These are phyloP conservation scores for Botrytis hyacinthi DNA, from an alignment of 2,329 filamentous ascomycete genomes.

Conservation along the genomic window DNA sequence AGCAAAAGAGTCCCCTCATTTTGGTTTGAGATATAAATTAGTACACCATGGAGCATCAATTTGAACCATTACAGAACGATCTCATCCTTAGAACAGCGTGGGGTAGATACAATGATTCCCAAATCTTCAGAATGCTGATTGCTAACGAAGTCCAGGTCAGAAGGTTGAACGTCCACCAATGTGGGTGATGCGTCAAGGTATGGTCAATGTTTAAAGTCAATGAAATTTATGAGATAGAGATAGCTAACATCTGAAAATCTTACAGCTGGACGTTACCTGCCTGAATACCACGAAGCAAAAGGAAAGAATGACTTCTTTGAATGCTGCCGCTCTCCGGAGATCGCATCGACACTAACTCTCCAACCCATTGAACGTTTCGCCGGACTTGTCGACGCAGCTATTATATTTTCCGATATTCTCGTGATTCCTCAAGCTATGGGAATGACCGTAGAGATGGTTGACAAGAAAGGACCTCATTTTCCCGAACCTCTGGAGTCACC, in stretches of 20 bases:
- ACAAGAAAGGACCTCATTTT: conserved; percentile 95
- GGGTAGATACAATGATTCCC: conserved; percentile 51
- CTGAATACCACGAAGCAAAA: conserved; percentile 96
- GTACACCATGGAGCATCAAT: conserved; percentile 61
- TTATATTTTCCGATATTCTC: conserved; percentile 98
- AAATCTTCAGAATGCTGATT: background rate
- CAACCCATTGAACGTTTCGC: conserved; percentile 91
- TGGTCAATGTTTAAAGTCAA: conserved; percentile 27
- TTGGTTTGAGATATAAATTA: background rate
- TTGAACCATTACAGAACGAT: conserved; percentile 88
- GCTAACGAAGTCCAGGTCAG: conserved; percentile 59
- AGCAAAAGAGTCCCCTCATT: background rate
- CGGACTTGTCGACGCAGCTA: conserved; percentile 90
- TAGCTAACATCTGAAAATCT: background rate
- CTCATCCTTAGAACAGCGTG: conserved; percentile 84
- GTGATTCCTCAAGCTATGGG: conserved; percentile 98
- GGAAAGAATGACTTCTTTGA: conserved; percentile 91
- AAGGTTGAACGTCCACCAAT: conserved; percentile 89
- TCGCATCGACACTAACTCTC: conserved; percentile 88
- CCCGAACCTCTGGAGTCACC: conserved; percentile 78
- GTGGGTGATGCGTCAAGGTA: conserved; percentile 99
- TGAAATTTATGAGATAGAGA: conserved; percentile 8
- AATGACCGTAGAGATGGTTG: conserved; percentile 98
- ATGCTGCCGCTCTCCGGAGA: conserved; percentile 90
- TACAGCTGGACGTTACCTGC: conserved; percentile 89